Base-by-base conservation (phyloP, 331 rosid genomes). In the Dryas integrifolia region DNA sequence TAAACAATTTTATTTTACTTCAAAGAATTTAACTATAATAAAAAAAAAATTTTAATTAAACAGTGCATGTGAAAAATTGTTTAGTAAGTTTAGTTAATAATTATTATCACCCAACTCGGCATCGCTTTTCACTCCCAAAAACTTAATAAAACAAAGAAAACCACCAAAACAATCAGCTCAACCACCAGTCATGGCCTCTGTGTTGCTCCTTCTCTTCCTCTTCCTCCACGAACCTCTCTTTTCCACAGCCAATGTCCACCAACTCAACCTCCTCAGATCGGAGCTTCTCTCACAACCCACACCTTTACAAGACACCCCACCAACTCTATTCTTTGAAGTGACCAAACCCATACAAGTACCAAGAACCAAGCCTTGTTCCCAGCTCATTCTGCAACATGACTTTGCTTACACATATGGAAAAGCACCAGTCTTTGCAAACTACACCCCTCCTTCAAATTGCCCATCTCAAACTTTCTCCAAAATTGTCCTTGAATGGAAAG, bases 401-500 rank as follows among this genome's bases (percentile, higher is more conserved):
- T 94, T 94, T 49, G 97, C 70, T 69, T 68, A 21, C 69, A 88
- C 97, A 46, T 94, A 91, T 30, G 88, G 91, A 9, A 76, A 71
- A 9, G 76, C 92, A 0, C 96, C 98, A 0, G 91, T 94, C 64
- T 30, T 84, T 6, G 95, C 90, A 1, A 55, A 79, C 15, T 94
- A 91, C 79, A 74, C 76, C 53, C 92, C 86, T 77, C 96, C 98
- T 39, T 77, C 85, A 1, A 60, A 88, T 7, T 94, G 89, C 64
- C 66, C 83, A 4, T 81, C 82, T 6, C 73, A 70, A 2, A 57
- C 18, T 0, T 85, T 84, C 84, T 94, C 98, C 18, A 89, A 77
- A 62, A 81, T 91, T 24, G 96, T 94, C 1, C 79, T 94, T 4
- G 85, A 88, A 58, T 94, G 97, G 98, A 88, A 72, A 6, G 88